Evolutionary conservation across 2,329 filamentous ascomycete genomes (phyloP).

Genomic region (Ophiostoma populinum): DNA sequence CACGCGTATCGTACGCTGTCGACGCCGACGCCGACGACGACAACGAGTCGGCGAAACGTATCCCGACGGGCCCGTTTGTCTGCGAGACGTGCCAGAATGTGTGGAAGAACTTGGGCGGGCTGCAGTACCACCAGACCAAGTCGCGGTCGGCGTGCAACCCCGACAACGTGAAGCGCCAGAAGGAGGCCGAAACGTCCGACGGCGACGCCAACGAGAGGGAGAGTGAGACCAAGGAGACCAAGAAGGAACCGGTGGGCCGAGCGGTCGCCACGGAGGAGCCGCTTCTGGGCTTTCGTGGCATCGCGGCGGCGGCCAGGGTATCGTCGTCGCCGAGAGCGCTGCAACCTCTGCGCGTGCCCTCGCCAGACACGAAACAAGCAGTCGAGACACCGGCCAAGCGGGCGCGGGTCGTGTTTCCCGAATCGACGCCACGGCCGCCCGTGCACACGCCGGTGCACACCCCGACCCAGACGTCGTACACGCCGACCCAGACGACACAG

Average conservation of each 20-base stretch:
- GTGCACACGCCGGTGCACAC: no score
- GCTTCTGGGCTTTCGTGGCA: background rate
- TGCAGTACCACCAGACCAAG: conserved; percentile 41
- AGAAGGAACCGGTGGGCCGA: no score
- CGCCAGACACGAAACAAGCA: no score
- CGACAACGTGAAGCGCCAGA: conserved; percentile 18
- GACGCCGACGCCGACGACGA: conserved; percentile 1
- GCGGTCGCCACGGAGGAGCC: no score
- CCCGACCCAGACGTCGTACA: no score
- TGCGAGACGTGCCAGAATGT: conserved; percentile 35
- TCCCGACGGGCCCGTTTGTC: conserved; percentile 18
- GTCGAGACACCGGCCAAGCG: no score
- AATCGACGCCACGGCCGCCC: no score
- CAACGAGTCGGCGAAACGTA: no score
- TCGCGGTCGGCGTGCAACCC: conserved; percentile 37
- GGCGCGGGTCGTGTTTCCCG: no score
- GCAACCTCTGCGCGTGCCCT: background rate
- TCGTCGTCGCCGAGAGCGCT: background rate
- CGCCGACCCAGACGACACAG: no score
- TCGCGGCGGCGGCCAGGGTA: background rate
- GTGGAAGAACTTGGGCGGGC: conserved; percentile 41
- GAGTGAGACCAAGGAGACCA: background rate
- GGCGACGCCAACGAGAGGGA: background rate
- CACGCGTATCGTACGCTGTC: no score
- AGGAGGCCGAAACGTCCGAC: background rate